These are phyloP conservation scores for Hypoxylon sp. DNA, from an alignment of 2,329 filamentous ascomycete genomes.

Conservation along the genomic window DNA sequence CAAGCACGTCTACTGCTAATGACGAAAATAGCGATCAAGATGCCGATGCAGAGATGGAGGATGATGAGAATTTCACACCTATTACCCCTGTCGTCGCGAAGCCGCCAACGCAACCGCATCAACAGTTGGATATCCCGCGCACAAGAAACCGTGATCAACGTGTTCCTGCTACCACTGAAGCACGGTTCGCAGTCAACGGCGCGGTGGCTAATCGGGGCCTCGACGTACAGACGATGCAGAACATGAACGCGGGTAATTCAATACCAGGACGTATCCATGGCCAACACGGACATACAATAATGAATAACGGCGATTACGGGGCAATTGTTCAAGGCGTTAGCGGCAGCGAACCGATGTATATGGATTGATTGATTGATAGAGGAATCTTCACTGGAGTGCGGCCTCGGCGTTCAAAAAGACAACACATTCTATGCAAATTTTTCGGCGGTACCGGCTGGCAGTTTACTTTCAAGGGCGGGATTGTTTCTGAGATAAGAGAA, in stretches of 20 bases:
- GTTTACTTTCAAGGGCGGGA: slow-evolving; percentile 11
- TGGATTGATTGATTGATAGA: slow-evolving; percentile 64
- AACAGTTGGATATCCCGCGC: slow-evolving; percentile 62
- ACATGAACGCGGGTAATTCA: slow-evolving; percentile 58
- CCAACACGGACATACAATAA: slow-evolving; percentile 54
- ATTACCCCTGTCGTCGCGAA: slow-evolving; percentile 61
- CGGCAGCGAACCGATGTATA: slow-evolving; percentile 66
- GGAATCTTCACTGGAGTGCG: slow-evolving; percentile 15
- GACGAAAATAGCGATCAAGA: slow-evolving; percentile 65
- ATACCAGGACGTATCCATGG: slow-evolving; percentile 55
- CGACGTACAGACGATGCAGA: slow-evolving; percentile 63
- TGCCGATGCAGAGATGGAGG: slow-evolving; percentile 68
- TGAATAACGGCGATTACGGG: slow-evolving; percentile 58
- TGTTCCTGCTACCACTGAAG: slow-evolving; percentile 50
- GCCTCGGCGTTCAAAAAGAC: slow-evolving; percentile 42
- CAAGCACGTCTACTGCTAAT: slow-evolving; percentile 58
- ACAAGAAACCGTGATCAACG: slow-evolving; percentile 58
- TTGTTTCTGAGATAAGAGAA: not conserved
- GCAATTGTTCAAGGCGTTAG: slow-evolving; percentile 63
- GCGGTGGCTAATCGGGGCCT: slow-evolving; percentile 58
- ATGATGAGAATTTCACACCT: slow-evolving; percentile 69
- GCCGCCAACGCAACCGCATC: slow-evolving; percentile 56
- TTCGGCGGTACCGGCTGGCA: slow-evolving; percentile 7
- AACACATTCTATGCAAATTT: slow-evolving; percentile 9
- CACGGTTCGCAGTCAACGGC: slow-evolving; percentile 62